Base-by-base conservation (phyloP, 2,329 filamentous ascomycete species). In the Cladosporium sp. region DNA sequence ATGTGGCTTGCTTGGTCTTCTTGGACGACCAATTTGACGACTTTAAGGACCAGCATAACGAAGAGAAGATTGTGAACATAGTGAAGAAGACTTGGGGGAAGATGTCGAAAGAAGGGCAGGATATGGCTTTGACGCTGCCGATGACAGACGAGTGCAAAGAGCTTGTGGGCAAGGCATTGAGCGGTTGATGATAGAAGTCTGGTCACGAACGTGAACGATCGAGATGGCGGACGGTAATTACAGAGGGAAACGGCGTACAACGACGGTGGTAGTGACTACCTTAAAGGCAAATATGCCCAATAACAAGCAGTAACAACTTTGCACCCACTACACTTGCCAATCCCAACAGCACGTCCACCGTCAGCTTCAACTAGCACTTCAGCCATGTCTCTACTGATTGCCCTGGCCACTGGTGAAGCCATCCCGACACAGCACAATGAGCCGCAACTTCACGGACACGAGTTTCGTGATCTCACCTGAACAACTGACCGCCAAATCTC, bases 1-100 rank as follows among this genome's bases (percentile, higher is more conserved):
- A 96, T 79, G 90, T 92, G 55, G 92, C 92, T 3, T 96, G 92
- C 75, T 80, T 96, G 65, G 92, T 96, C 32, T 96, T 96, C 76
- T 79, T 96, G 70, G 92, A 95, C 75, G 92, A 94, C 75, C 91
- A 95, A 75, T 90, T 96, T 69, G 92, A 93, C 73, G 86, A 85
- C 60, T 96, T 95, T 78, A 90, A 92, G 81, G 83, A 85, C 75
- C 84, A 86, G 32, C 84, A 88, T 64, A 90, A 92, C 74, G 91
- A 94, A 79, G 89, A 88, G 60, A 96, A 95, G 83, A 87, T 92
- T 67, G 76, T 94, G 24, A 80, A 79, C 21, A 92, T 92, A 70
- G 75, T 92, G 76, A 81, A 81, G 71, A 92, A 92, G 84, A 92
- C 90, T 15, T 92, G 90, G 90, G 87, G 73, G 58, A 92, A 92